phyloP scores from a whole-genome alignment of 2,329 filamentous ascomycete genomes.

The Colletotrichum graminicola region DNA sequence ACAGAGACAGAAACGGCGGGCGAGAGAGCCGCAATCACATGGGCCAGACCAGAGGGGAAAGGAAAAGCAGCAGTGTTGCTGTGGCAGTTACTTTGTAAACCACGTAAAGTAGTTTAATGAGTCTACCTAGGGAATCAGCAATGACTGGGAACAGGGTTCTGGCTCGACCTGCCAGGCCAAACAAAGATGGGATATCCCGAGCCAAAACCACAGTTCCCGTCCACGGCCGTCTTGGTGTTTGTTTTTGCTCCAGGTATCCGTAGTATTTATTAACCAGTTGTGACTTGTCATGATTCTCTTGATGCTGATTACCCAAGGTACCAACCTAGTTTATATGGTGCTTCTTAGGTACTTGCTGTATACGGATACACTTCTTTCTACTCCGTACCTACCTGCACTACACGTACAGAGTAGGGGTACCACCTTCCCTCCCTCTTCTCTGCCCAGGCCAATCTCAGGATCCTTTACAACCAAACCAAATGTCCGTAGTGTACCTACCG shows the following conservation, averaged over 20 bases:
- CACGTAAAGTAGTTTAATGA: too few species aligned
- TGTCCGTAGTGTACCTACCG: background rate
- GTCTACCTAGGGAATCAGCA: background rate
- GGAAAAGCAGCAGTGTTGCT: background rate
- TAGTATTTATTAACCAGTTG: too few species aligned
- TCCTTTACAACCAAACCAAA: conserved; percentile 20
- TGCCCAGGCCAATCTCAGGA: conserved; percentile 22
- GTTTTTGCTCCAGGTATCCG: background rate
- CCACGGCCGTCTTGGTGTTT: background rate
- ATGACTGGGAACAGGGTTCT: background rate
- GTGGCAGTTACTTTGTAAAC: background rate
- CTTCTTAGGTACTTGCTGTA: background rate
- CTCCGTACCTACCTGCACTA: background rate
- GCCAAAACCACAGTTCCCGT: conserved; percentile 3
- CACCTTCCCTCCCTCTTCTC: background rate
- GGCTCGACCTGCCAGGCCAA: background rate
- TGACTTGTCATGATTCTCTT: background rate
- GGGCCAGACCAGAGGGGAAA: background rate
- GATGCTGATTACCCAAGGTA: background rate
- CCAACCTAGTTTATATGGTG: too few species aligned
- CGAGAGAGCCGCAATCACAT: conserved; percentile 21
- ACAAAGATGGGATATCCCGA: conserved; percentile 7
- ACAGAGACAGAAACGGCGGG: too few species aligned
- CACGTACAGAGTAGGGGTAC: conserved; percentile 3
- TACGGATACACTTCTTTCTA: too few species aligned